Base-by-base conservation (phyloP, 2,329 filamentous ascomycete genomes). In the Ophiostoma sp. region DNA sequence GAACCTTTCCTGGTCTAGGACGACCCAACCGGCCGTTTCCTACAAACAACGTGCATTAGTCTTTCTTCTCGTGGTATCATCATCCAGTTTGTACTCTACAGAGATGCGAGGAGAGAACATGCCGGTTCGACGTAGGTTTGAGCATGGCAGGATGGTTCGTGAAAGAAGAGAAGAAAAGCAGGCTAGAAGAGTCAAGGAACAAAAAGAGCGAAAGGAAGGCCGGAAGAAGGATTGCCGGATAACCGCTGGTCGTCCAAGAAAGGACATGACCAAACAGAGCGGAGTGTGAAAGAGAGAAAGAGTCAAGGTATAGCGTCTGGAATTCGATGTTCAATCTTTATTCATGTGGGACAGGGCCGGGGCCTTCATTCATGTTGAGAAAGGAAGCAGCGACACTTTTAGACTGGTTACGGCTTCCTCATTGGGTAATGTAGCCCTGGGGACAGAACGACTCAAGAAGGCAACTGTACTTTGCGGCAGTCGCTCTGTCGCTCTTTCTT, bases 11-110 rank as follows among this genome's bases (percentile, higher is more conserved):
- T 45, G 66, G 28, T 4, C 17, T 19, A 28, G 33, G 22, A 17
- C 39, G 72, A 66, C 45, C 68, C 68, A 39, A 19, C 39, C n/a
- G 28, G 22, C 36, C 45, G 48, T 57, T 63, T 50, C 61, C 70
- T 39, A 63, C 45, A 39, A 33, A 31, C 25, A 39, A 17, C 50
- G 42, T 59, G 61, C 48, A 72, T 50, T 33, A 48, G 36, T 8
- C 2, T 17, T 2, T 31, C 12, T 45, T 25, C n/a, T 63, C 63
- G 12, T n/a, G n/a, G n/a, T n/a, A n/a, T n/a, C n/a, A n/a, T n/a
- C n/a, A n/a, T n/a, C n/a, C n/a, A n/a, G n/a, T n/a, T n/a, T n/a
- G n/a, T n/a, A n/a, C n/a, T n/a, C n/a, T n/a, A n/a, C 36, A 42
- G 39, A 9, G 22, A 1, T 25, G 50, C 57, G 19, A 22, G 15